phyloP scores from a whole-genome alignment of 2,329 filamentous ascomycete genomes.

The Fusarium setosum region DNA sequence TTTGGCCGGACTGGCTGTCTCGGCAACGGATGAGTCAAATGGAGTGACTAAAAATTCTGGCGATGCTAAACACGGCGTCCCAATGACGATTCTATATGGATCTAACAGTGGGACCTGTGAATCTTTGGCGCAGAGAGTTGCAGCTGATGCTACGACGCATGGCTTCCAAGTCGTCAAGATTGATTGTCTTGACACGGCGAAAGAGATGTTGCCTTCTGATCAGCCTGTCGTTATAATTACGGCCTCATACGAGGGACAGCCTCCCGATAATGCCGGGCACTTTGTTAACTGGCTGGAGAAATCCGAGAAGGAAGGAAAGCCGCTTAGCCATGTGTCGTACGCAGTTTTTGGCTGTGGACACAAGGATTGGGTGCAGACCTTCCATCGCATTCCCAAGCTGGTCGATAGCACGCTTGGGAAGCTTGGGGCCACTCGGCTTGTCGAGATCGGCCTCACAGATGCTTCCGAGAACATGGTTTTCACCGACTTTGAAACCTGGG shows the following conservation, averaged over 20 bases:
- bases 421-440: conserved; percentile 47
- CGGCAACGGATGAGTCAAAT: not conserved
- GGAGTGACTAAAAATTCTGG: not conserved
- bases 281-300: not conserved
- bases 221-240: not conserved
- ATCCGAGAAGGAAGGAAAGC: conserved; percentile 65
- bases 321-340: conserved; percentile 68
- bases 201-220: not conserved
- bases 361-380: conserved; percentile 69
- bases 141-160: not conserved
- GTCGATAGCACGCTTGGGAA: conserved; percentile 63
- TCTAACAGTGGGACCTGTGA: not conserved
- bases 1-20: not conserved
- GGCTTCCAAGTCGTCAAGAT: not conserved
- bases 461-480: conserved; percentile 73
- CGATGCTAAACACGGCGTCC: not conserved
- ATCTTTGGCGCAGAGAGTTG: not conserved
- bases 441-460: conserved; percentile 65
- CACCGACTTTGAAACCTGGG: conserved; percentile 73
- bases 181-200: not conserved
- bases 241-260: not conserved
- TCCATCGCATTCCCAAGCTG: conserved; percentile 72
- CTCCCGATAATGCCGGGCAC: not conserved
- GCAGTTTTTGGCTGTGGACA: conserved; percentile 76
- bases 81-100: not conserved